Evolutionary conservation across 306 rosid species (phyloP), one percentile per base, ranked within the genome.

Genomic region (Casuarina equisetifolia): DNA sequence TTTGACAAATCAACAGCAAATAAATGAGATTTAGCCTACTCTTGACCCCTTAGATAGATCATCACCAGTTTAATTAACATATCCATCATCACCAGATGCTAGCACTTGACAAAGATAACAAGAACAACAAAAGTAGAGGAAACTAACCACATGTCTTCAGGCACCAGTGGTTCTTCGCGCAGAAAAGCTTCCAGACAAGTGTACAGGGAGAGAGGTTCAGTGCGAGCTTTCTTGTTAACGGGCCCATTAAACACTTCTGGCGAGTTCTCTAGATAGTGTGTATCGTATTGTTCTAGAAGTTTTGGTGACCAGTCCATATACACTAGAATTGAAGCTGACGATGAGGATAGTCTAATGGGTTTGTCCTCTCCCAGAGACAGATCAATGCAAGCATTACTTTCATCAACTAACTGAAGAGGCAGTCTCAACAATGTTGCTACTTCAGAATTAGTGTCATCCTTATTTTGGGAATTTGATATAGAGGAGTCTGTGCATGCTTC

Each of bases 61-160:
- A 17, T 49, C 70, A 66, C 49, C 49, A 39, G 6, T 36, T 63
- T 40, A 13, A 36, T 63, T 5, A 15, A 63, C 5, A 17, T 40
- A 17, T 40, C 12, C 49, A 40, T 16, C 70, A 6, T 40, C 10
- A 39, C 39, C 70, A 64, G 15, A 17, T 40, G 32, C 50, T 0
- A 6, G 32, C 71, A 42, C 50, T 7, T 16, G 50, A 66, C 71
- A 8, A 68, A 16, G 20, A 66, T 51, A 57, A 40, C 54, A 73
- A 64, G 62, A 74, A 62, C 44, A 62, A 32, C 61, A 45, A 38
- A 72, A 82, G 78, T 72, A 69, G 42, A 80, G 75, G 20, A 77
- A 59, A 81, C 97, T 86, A 76, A 95, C 99, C 99, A 95, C 99
- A 95, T 95, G 83, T 95, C 99, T 87, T 95, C 97, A 81, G 97